Percentiles rank a stretch among this genome's conserved stretches.
These are phyloP conservation scores for Annona cherimola DNA, from an alignment of 164 flowering plant genomes.

Conservation along the genomic window DNA sequence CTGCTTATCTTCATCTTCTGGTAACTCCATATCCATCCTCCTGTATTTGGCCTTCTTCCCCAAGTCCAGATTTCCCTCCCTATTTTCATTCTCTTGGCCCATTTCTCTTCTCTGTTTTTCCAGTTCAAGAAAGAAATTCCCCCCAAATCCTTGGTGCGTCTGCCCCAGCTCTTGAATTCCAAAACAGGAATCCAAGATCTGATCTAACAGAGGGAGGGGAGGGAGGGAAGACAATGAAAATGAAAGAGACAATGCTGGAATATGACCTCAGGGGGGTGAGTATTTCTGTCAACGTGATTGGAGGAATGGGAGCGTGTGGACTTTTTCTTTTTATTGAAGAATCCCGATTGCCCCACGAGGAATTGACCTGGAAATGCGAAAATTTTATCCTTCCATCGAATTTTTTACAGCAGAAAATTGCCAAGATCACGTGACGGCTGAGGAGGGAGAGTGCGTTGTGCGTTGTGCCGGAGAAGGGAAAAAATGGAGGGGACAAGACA, in stretches of 20 bases:
- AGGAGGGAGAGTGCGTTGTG: not conserved
- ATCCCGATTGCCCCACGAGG: not conserved
- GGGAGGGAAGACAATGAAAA: not conserved
- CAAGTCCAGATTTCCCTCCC: constrained; percentile 10
- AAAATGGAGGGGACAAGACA: not conserved
- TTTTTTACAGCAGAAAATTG: too few relatives aligned
- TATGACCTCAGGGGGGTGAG: not conserved
- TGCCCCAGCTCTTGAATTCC: not conserved
- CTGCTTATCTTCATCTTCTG: constrained; percentile 12
- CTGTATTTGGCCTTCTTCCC: constrained; percentile 16
- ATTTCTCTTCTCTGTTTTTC: constrained; percentile 2
- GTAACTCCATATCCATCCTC: constrained; percentile 17
- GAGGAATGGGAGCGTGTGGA: not conserved
- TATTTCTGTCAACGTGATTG: not conserved
- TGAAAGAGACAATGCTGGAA: not conserved
- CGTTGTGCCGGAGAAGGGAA: not conserved
- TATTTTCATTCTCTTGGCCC: constrained; percentile 18
- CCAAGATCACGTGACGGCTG: not conserved
- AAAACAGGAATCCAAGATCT: not conserved
- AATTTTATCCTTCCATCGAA: not conserved
- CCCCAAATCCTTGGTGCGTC: not conserved
- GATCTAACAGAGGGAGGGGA: not conserved
- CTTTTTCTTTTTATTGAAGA: not conserved
- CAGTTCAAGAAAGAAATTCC: not conserved
- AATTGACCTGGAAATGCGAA: not conserved